Percentiles rank a stretch among this genome's conserved stretches.
phyloP scores from a whole-genome alignment of 192 early-diverging fungal genomes.

The Entrophospora sp. region DNA sequence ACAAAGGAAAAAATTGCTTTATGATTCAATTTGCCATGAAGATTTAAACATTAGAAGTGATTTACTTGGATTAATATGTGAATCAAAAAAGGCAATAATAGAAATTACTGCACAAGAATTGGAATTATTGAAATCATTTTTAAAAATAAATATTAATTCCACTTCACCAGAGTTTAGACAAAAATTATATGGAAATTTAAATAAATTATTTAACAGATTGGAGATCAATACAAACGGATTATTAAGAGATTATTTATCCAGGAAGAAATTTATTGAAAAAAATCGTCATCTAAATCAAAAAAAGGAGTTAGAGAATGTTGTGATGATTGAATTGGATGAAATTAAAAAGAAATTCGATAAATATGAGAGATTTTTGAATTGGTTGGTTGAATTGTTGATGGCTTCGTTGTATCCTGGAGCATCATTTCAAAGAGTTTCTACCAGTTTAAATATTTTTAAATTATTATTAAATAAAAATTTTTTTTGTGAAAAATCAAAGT shows the following conservation, averaged over 20 bases:
- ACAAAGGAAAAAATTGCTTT: too few relatives aligned
- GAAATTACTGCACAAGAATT: constrained; percentile 55
- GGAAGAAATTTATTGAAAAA: constrained; percentile 25
- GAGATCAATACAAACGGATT: constrained; percentile 39
- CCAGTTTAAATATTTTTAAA: constrained; percentile 48
- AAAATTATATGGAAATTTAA: constrained; percentile 52
- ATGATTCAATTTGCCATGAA: constrained; percentile 58
- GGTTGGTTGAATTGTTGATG: constrained; percentile 49
- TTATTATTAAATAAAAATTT: constrained; percentile 44
- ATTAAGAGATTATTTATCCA: constrained; percentile 26
- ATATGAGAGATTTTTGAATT: constrained; percentile 47
- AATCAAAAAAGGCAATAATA: constrained; percentile 57
- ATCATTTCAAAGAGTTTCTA: constrained; percentile 61
- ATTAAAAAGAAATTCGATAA: constrained; percentile 33
- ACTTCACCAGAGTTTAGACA: constrained; percentile 80
- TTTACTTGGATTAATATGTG: constrained; percentile 72
- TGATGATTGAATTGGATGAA: constrained; percentile 1
- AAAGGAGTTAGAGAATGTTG: too few relatives aligned
- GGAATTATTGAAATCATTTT: constrained; percentile 53
- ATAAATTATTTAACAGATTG: constrained; percentile 53
- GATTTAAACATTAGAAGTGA: constrained; percentile 69
- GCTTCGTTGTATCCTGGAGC: constrained; percentile 65
- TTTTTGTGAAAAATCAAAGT: too few relatives aligned
- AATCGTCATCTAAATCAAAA: too few relatives aligned
- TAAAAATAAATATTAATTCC: constrained; percentile 60